A percentile compares a stretch with the other conserved stretches of the same genome.
Conservation (phyloP, 2,329 filamentous ascomycete genomes). For the Alternaria sp. region DNA sequence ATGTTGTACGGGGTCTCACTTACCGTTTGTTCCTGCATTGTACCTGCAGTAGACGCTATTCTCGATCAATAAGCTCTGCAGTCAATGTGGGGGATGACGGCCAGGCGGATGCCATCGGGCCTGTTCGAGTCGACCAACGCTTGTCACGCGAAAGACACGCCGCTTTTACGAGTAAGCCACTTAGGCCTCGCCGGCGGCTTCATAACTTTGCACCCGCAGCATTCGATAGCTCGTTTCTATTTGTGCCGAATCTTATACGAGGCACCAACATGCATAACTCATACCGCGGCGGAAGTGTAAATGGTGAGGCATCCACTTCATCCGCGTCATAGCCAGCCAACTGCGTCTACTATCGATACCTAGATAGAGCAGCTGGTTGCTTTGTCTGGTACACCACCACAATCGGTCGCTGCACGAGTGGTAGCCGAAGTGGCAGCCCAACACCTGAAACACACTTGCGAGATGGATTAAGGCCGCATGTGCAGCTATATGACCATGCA, state of each 20-base stretch:
- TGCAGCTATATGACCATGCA: constrained; percentile 22
- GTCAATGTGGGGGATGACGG: constrained; percentile 39
- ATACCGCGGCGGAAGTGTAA: constrained; percentile 18
- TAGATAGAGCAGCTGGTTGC: constrained; percentile 11
- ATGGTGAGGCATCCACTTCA: constrained; percentile 11
- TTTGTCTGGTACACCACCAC: constrained; percentile 10
- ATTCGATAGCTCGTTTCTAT: constrained; percentile 45
- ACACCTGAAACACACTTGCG: constrained; percentile 37
- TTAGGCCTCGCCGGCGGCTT: constrained; percentile 32
- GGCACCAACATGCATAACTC: constrained; percentile 36
- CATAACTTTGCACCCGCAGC: constrained; percentile 30
- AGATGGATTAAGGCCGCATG: constrained; percentile 18
- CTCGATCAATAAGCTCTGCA: constrained; percentile 30
- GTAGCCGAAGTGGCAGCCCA: constrained; percentile 10
- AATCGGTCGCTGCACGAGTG: not conserved
- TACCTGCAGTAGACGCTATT: constrained; percentile 50
- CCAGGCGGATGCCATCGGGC: constrained; percentile 33
- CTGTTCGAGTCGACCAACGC: constrained; percentile 31
- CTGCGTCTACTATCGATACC: constrained; percentile 25
- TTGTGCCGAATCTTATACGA: constrained; percentile 45
- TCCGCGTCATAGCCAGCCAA: constrained; percentile 6
- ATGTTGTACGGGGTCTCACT: constrained; percentile 19
- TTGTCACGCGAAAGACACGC: constrained; percentile 33
- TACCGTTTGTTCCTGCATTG: constrained; percentile 33
- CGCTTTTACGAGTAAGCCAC: constrained; percentile 19